These are phyloP conservation scores for Talaromyces liani DNA, from an alignment of 495 filamentous ascomycete species.

Conservation along the genomic window DNA sequence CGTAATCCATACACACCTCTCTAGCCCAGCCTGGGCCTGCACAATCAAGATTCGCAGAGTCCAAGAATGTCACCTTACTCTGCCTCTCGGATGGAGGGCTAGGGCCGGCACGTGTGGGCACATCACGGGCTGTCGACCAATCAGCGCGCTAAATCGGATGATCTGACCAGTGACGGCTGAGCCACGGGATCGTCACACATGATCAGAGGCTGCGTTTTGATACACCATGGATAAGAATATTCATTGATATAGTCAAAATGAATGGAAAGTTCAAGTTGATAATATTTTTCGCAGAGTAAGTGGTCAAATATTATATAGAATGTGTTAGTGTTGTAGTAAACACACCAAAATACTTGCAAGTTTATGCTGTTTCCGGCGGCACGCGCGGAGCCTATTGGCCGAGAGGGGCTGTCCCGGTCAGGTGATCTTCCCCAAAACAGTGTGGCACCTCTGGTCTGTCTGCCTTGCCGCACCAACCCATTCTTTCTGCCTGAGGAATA, in stretches of 20 bases:
- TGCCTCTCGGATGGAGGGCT: conserved; percentile 6
- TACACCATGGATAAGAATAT: conserved; percentile 5
- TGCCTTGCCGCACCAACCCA: conserved; percentile 9
- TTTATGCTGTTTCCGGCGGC: not conserved
- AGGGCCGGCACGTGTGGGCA: conserved; percentile 8
- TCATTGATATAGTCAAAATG: not conserved
- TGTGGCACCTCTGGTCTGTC: conserved; percentile 21
- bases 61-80: not conserved
- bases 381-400: conserved; percentile 9
- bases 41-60: not conserved
- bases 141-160: conserved; percentile 12
- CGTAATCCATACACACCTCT: not conserved
- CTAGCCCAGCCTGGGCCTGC: not conserved
- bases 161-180: conserved; percentile 17
- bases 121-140: conserved; percentile 19
- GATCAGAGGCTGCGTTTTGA: conserved; percentile 13
- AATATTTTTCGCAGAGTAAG: not conserved
- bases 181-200: conserved; percentile 41
- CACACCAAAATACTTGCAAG: not conserved
- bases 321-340: not conserved
- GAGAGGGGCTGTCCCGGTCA: conserved; percentile 16
- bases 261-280: not conserved
- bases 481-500: conserved; percentile 12
- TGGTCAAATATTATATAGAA: not conserved
- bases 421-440: conserved; percentile 21